Percentiles rank a stretch among this genome's conserved stretches.
These are phyloP conservation scores for Ramularia endophylla DNA, from an alignment of 2,329 filamentous ascomycete genomes.

Conservation along the genomic window DNA sequence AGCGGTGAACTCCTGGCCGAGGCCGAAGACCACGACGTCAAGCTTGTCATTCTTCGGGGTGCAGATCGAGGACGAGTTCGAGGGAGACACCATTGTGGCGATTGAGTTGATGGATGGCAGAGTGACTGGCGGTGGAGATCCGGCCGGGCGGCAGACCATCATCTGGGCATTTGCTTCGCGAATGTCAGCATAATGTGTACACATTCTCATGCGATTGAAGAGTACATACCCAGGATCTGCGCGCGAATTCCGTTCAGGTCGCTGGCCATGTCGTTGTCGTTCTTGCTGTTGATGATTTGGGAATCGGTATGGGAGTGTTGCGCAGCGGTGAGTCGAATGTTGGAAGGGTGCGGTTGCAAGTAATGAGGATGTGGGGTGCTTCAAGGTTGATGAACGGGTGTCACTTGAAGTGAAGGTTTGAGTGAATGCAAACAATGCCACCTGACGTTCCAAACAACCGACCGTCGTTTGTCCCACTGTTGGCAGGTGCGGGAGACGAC, in stretches of 20 bases:
- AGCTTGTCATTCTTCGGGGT: constrained; percentile 3
- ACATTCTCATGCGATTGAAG: not conserved
- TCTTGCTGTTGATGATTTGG: not conserved
- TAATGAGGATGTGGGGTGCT: not conserved
- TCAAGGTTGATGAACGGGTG: no score
- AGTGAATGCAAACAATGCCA: not conserved
- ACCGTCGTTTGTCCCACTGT: no score
- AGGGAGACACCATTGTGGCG: not conserved
- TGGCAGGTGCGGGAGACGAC: no score
- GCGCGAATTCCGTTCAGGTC: constrained; percentile 13
- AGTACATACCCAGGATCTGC: constrained; percentile 16
- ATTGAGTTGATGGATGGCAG: constrained; percentile 3
- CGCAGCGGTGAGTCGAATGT: not conserved
- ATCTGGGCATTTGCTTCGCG: constrained; percentile 19
- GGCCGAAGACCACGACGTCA: constrained; percentile 21
- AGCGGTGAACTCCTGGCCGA: constrained; percentile 12
- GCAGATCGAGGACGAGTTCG: constrained; percentile 2
- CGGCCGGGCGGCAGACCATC: constrained; percentile 12
- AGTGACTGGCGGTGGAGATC: not conserved
- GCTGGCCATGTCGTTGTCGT: constrained; percentile 1
- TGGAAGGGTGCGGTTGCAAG: constrained; percentile 2
- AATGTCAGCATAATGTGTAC: constrained; percentile 5
- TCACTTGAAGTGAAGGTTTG: no score
- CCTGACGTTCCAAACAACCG: no score
- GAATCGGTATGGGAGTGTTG: no score